Evolutionary conservation across 1,139 yeast genomes (phyloP), one percentile per base, ranked within the genome.

Genomic region (Trichomonascaceae sp.): DNA sequence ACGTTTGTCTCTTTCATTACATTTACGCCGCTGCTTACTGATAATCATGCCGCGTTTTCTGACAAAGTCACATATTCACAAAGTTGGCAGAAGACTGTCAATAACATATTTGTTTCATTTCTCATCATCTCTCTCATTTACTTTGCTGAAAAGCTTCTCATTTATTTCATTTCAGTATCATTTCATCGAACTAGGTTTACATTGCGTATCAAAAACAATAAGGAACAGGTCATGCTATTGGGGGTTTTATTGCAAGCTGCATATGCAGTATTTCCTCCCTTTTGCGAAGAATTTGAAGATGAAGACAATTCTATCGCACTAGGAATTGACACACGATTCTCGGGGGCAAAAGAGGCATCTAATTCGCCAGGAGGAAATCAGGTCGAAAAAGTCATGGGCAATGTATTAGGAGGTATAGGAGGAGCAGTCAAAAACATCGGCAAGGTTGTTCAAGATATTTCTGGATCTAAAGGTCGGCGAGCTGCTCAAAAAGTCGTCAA

Each of bases 171-270:
- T 56, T 72, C 76, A 3, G 72, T 74, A n/a, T 69, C 70, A 20
- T 74, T 71, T 66, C 77, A 74, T 64, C 64, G 67, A 56, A 72
- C 74, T 10, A 67, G 75, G 45, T 71, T 73, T 61, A 70, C 76
- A 3, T 51, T 59, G 49, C 66, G 76, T 22, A 74, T 74, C 58
- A 66, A 66, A 56, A 64, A 60, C 52, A 71, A 73, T 62, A 74
- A 73, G 58, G 66, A 65, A 58, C 60, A 70, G 19, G 62, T 69
- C 41, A 53, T 61, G 15, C 63, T 68, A 17, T 60, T 74, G 15
- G 60, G 70, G 6, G 64, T 66, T 43, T 60, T 74, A 51, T 64
- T 73, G 19, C 62, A 64, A 13, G 69, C 69, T 9, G 65, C 77
- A 0, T 70, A 69, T 58, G 47, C 58, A n/a, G 69, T 69, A 41